Evolutionary conservation across 345 rosid genomes (phyloP).

Genomic region (Ceriops zippeliana): DNA sequence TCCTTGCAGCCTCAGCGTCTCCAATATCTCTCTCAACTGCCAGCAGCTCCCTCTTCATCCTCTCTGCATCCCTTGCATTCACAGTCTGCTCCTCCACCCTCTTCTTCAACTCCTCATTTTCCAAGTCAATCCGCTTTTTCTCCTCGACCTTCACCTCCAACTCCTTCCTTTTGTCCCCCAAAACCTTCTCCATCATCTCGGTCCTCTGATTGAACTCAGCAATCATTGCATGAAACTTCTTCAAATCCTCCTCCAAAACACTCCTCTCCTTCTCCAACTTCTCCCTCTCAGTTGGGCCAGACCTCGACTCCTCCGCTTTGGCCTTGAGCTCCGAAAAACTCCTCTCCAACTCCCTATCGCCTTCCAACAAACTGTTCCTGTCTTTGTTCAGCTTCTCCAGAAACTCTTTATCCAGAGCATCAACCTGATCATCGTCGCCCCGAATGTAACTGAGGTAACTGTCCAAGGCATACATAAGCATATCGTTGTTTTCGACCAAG

Average conservation of each 20-base stretch:
- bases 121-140: slow-evolving; percentile 44
- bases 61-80: slow-evolving; percentile 72
- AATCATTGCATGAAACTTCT: slow-evolving; percentile 60
- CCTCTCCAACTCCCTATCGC: slow-evolving; percentile 32
- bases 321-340: slow-evolving; percentile 39
- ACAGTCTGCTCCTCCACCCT: slow-evolving; percentile 65
- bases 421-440: slow-evolving; percentile 63
- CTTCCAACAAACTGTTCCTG: slow-evolving; percentile 38
- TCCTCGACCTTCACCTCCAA: slow-evolving; percentile 56
- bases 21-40: slow-evolving; percentile 76
- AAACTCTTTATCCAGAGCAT: slow-evolving; percentile 51
- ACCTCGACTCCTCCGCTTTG: slow-evolving; percentile 40
- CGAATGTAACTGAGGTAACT: slow-evolving; percentile 51
- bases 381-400: slow-evolving; percentile 57
- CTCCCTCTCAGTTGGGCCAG: slow-evolving; percentile 61
- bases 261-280: slow-evolving; percentile 47
- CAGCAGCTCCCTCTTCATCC: slow-evolving; percentile 90
- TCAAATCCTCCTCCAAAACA: slow-evolving; percentile 64
- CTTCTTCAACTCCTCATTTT: slow-evolving; percentile 74
- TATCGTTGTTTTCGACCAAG: slow-evolving; percentile 40
- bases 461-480: slow-evolving; percentile 38
- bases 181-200: slow-evolving; percentile 36
- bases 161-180: slow-evolving; percentile 63
- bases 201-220: slow-evolving; percentile 39
- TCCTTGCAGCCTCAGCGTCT: slow-evolving; percentile 62